Evolutionary conservation across 2,329 filamentous ascomycete species (phyloP).

Genomic region (Stachybotrys echinatus): DNA sequence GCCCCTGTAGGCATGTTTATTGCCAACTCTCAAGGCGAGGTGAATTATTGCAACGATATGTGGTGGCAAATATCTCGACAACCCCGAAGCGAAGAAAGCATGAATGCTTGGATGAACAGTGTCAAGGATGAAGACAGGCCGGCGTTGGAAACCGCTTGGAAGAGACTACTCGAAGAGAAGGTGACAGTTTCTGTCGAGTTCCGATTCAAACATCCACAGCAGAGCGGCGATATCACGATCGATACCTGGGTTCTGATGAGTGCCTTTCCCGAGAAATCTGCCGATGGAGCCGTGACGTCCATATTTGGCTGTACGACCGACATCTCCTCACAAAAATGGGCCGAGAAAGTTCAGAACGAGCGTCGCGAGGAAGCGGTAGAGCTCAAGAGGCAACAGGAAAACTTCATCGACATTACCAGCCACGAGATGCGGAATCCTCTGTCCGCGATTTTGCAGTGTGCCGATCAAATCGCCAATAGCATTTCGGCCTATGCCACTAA

Average conservation of each 20-base stretch:
- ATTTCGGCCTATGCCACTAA: slow-evolving; percentile 36
- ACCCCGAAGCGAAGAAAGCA: slow-evolving; percentile 50
- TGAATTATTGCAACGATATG: slow-evolving; percentile 78
- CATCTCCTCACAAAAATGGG: slow-evolving; percentile 81
- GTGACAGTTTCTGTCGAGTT: slow-evolving; percentile 66
- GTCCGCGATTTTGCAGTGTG: slow-evolving; percentile 69
- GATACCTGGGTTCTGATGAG: slow-evolving; percentile 77
- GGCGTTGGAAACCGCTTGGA: slow-evolving; percentile 57
- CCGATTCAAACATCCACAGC: slow-evolving; percentile 65
- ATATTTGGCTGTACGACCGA: slow-evolving; percentile 81
- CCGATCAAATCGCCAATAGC: slow-evolving; percentile 61
- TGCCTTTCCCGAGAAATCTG: slow-evolving; percentile 66
- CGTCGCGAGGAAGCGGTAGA: slow-evolving; percentile 78
- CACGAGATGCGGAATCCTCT: slow-evolving; percentile 76
- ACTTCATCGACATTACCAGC: slow-evolving; percentile 69
- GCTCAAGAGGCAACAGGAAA: slow-evolving; percentile 66
- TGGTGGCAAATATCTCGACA: slow-evolving; percentile 69
- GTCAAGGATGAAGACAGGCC: slow-evolving; percentile 62
- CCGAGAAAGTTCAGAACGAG: slow-evolving; percentile 72
- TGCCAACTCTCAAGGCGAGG: slow-evolving; percentile 62
- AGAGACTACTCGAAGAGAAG: slow-evolving; percentile 54
- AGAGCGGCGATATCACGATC: slow-evolving; percentile 52
- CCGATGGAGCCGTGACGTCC: slow-evolving; percentile 60
- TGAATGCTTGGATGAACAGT: slow-evolving; percentile 67
- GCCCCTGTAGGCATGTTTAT: slow-evolving; percentile 83